Evolutionary conservation across 2,329 filamentous ascomycete genomes (phyloP).

Genomic region (Cordyceps sp.): DNA sequence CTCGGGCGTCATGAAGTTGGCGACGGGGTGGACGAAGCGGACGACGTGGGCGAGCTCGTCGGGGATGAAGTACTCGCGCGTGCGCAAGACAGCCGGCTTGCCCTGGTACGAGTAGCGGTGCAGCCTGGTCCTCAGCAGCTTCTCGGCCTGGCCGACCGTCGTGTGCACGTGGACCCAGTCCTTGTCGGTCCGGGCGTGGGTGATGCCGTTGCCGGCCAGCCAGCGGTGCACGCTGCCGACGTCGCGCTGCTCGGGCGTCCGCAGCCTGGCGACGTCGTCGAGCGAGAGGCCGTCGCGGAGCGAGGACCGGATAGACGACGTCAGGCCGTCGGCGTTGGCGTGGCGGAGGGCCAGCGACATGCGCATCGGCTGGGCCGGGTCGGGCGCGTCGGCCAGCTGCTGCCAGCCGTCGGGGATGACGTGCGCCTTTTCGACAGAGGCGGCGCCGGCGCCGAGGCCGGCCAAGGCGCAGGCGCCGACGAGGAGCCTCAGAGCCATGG

Average conservation of each 20-base stretch:
- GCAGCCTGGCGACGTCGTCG: slow-evolving; percentile 18
- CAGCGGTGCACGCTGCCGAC: slow-evolving; percentile 21
- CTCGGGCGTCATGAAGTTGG: slow-evolving; percentile 30
- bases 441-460: slow-evolving; percentile 7
- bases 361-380: slow-evolving; percentile 9
- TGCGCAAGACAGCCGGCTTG: slow-evolving; percentile 21
- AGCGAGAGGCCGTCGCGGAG: no score
- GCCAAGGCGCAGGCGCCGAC: slow-evolving; percentile 8
- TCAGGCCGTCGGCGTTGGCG: slow-evolving; percentile 12
- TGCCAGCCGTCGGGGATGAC: slow-evolving; percentile 15
- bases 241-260: slow-evolving; percentile 15
- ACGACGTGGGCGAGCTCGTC: slow-evolving; percentile 19
- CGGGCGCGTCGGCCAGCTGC: slow-evolving; percentile 7
- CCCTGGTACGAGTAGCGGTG: slow-evolving; percentile 23
- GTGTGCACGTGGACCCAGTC: slow-evolving; percentile 26
- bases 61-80: slow-evolving; percentile 27
- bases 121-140: slow-evolving; percentile 23
- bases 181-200: slow-evolving; percentile 13
- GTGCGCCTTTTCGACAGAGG: slow-evolving; percentile 11
- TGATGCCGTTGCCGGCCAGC: slow-evolving; percentile 22
- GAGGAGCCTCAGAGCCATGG: slow-evolving; percentile 5
- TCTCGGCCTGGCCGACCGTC: slow-evolving; percentile 20
- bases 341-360: slow-evolving; percentile 17
- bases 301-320: slow-evolving; percentile 10
- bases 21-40: slow-evolving; percentile 29